Evolutionary conservation across 768 basidiomycete genomes (phyloP).

Genomic region (Lactarius quietus): DNA sequence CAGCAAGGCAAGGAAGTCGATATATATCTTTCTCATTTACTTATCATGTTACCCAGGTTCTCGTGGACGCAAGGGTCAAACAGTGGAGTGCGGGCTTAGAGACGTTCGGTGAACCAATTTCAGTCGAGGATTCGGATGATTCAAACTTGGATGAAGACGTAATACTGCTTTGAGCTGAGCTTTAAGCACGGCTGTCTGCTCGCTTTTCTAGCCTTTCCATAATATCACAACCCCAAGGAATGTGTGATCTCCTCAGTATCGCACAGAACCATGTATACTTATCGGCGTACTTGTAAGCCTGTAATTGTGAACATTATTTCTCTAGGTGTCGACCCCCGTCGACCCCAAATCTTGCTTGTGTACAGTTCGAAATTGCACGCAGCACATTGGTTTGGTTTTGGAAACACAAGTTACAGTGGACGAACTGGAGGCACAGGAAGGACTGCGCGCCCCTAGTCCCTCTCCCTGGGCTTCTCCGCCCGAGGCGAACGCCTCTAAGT

Average conservation of each 20-base stretch:
- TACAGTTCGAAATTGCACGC: too few relatives aligned
- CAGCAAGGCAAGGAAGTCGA: conserved; percentile 49
- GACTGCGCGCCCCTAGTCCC: too few relatives aligned
- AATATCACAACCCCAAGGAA: neutral
- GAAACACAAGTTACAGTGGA: too few relatives aligned
- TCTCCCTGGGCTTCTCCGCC: too few relatives aligned
- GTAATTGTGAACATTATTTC: conserved; percentile 2
- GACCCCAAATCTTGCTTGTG: too few relatives aligned
- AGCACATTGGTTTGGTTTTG: too few relatives aligned
- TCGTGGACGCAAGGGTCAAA: conserved; percentile 46
- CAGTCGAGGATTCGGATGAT: conserved; percentile 8
- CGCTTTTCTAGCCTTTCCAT: neutral
- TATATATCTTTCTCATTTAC: neutral
- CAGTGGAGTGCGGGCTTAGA: conserved; percentile 70
- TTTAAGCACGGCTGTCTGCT: neutral
- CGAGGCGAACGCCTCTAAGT: too few relatives aligned
- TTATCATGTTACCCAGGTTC: conserved; percentile 11
- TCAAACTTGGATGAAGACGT: conserved; percentile 3
- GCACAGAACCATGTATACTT: neutral
- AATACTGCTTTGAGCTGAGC: conserved; percentile 12
- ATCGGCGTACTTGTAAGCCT: neutral
- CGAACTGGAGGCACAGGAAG: too few relatives aligned
- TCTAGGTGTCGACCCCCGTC: too few relatives aligned
- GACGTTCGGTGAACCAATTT: conserved; percentile 35
- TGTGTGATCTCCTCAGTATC: neutral